Evolutionary conservation across 176 grass and related monocot species (phyloP), one percentile per base, ranked within the genome.

Genomic region (Ananas comosus): DNA sequence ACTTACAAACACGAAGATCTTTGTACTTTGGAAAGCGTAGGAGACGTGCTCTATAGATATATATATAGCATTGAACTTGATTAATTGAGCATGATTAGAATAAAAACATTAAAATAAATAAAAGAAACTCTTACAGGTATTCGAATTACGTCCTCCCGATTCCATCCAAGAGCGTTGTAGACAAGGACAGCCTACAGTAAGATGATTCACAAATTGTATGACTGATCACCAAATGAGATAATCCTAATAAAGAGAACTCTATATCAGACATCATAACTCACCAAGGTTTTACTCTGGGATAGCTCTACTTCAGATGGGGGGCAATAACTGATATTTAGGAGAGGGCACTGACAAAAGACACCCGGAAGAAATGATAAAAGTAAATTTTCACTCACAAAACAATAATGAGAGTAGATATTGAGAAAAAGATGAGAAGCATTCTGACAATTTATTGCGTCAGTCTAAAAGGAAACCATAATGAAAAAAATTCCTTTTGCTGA

Each of bases 101-200:
- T 58, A 29, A 47, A 64, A 68, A 67, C n/a, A 47, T 1, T 33
- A 76, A 79, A 16, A 71, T 64, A 73, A 69, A 22, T 48, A 72
- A 58, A 64, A 65, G 67, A 63, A 54, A 64, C 51, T 21, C 79
- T 85, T 89, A 96, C 88, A 61, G 92, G 92, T 74, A 96, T 70
- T n/a, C 86, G 88, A 72, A 96, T 78, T 42, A 96, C 51, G 29
- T 96, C 86, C 51, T 89, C 83, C 71, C 92, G 76, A 67, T 89
- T 87, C 92, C 92, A 96, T 24, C 92, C 92, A 87, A 96, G 92
- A 19, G 92, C 80, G 66, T 96, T 96, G 76, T 96, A 96, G 10
- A 87, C 73, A 66, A 96, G 83, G 82, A 92, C 81, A 74, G 88
- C 86, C 92, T 96, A 65, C 16, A 78, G 68, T 23, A 66, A 51